These are phyloP conservation scores for Amesomyces nigricolor DNA, from an alignment of 2,329 filamentous ascomycete species.

Conservation along the genomic window DNA sequence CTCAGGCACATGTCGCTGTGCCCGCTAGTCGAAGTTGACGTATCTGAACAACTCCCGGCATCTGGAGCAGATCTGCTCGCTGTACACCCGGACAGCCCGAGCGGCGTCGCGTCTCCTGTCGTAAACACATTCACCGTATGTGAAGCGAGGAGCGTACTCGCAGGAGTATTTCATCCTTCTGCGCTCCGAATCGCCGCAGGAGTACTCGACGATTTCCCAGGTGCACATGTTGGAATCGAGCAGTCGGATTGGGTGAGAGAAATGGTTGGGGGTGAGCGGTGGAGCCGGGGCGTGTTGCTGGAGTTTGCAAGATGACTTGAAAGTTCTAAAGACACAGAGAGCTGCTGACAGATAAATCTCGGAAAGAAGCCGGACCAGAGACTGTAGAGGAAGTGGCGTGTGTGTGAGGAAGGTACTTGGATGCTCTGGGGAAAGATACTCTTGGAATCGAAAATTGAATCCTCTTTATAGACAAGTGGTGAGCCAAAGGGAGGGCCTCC, in stretches of 20 bases:
- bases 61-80: background rate
- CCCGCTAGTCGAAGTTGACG: too few relatives aligned
- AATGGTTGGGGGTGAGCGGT: too few relatives aligned
- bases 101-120: background rate
- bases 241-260: background rate
- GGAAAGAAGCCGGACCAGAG: too few relatives aligned
- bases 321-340: too few relatives aligned
- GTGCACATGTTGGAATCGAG: constrained; percentile 9
- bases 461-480: background rate
- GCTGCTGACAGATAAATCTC: too few relatives aligned
- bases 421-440: background rate
- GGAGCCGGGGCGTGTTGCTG: too few relatives aligned
- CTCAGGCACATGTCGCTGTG: too few relatives aligned
- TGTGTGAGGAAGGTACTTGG: background rate
- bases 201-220: constrained; percentile 11
- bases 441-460: background rate
- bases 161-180: constrained; percentile 13
- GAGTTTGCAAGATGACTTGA: too few relatives aligned
- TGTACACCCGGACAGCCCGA: background rate
- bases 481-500: background rate
- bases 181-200: background rate
- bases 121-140: constrained; percentile 9
- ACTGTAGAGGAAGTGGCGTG: too few relatives aligned
- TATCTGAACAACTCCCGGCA: background rate
- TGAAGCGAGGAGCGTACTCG: background rate